Conservation (phyloP, 176 grass and related monocot species). For the Cenchrus fungigraminus region DNA sequence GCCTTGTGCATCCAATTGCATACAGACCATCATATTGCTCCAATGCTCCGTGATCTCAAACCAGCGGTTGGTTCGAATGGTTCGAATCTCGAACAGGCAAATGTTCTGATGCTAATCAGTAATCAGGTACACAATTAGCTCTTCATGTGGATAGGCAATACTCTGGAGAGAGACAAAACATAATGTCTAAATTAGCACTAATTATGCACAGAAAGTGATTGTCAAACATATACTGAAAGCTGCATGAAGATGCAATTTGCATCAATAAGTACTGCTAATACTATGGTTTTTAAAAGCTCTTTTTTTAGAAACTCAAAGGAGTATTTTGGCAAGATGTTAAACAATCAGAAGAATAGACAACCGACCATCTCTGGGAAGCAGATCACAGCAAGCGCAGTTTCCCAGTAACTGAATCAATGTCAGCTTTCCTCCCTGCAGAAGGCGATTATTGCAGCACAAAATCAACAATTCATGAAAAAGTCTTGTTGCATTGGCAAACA, state of each 20-base stretch:
- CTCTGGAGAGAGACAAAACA: conserved; percentile 20
- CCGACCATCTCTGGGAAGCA: conserved; percentile 18
- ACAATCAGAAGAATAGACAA: conserved; percentile 16
- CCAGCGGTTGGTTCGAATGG: background rate
- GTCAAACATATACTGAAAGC: background rate
- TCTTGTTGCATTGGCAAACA: conserved; percentile 7
- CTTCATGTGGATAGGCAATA: background rate
- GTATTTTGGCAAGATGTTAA: background rate
- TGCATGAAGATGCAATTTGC: conserved; percentile 7
- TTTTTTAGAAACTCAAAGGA: background rate
- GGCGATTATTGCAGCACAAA: conserved; percentile 1
- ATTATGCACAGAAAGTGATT: background rate
- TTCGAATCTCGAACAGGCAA: background rate
- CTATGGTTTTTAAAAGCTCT: background rate
- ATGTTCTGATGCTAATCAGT: background rate
- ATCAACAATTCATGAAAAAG: background rate
- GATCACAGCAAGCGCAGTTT: conserved; percentile 64
- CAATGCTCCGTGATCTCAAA: background rate
- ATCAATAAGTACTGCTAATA: background rate
- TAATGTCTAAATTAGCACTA: background rate
- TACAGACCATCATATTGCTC: background rate
- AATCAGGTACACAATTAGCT: background rate
- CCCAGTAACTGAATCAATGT: conserved; percentile 77
- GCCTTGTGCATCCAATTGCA: background rate
- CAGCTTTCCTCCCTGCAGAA: conserved; percentile 71